phyloP scores from a whole-genome alignment of 306 rosid species.

The Ziziphus jujuba region DNA sequence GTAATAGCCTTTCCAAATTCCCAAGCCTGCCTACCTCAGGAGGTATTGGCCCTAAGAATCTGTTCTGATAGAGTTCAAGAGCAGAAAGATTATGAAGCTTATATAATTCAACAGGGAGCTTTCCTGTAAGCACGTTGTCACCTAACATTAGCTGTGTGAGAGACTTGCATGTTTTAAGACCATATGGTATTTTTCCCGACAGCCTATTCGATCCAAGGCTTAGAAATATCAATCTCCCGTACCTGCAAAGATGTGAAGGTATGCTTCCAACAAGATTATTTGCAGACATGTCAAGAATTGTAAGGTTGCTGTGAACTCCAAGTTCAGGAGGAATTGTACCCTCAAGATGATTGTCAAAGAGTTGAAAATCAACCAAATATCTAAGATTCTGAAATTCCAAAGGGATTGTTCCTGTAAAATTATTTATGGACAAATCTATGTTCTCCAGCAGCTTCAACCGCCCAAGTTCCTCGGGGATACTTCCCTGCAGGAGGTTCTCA shows the following conservation, averaged over 20 bases:
- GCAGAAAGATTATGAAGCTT: conserved; percentile 66
- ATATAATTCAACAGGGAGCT: conserved; percentile 54
- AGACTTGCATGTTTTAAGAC: conserved; percentile 63
- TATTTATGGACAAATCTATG: conserved; percentile 62
- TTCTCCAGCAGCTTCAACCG: conserved; percentile 41
- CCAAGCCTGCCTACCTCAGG: conserved; percentile 51
- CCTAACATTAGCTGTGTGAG: conserved; percentile 77
- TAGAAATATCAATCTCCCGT: conserved; percentile 52
- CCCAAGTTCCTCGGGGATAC: conserved; percentile 61
- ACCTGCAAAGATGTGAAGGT: conserved; percentile 58
- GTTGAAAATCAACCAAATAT: conserved; percentile 61
- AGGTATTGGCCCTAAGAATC: conserved; percentile 50
- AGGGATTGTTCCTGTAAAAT: conserved; percentile 69
- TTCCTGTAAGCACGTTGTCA: conserved; percentile 58
- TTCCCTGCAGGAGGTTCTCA: conserved; percentile 63
- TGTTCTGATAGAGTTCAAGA: conserved; percentile 60
- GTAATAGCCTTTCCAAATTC: conserved; percentile 59
- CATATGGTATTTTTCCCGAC: conserved; percentile 64
- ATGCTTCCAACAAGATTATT: conserved; percentile 64
- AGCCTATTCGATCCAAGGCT: conserved; percentile 74
- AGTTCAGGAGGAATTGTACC: conserved; percentile 71
- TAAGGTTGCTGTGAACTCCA: conserved; percentile 51
- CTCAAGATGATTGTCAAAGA: conserved; percentile 67
- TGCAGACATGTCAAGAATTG: conserved; percentile 61
- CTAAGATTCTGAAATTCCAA: conserved; percentile 59